A percentile compares a stretch with the other conserved stretches of the same genome.
Conservation (phyloP, 2,329 filamentous ascomycete species). For the Epichloe elymi region DNA sequence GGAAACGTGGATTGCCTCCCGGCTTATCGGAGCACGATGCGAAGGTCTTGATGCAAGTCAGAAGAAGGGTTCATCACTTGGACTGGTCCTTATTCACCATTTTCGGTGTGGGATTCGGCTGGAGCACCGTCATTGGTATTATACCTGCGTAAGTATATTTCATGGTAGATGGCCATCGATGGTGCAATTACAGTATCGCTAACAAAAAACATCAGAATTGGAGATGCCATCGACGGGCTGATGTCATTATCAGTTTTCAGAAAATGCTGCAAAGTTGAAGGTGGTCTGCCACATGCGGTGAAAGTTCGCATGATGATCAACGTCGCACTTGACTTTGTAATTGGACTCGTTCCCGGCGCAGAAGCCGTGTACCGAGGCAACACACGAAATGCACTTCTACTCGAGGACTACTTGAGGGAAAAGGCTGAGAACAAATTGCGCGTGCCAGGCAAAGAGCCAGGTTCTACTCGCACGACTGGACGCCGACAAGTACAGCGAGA, state of each 20-base stretch:
- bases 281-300: constrained; percentile 52
- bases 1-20: constrained; percentile 70
- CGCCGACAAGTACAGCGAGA: constrained; percentile 27
- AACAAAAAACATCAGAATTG: constrained; percentile 38
- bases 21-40: constrained; percentile 76
- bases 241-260: constrained; percentile 65
- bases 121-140: constrained; percentile 74
- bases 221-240: constrained; percentile 60
- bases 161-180: neutral
- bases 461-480: constrained; percentile 37
- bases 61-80: constrained; percentile 70
- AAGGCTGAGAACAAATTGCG: constrained; percentile 48
- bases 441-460: constrained; percentile 27
- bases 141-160: constrained; percentile 56
- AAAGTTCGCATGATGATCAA: constrained; percentile 68
- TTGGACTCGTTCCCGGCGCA: constrained; percentile 59
- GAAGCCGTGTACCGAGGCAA: constrained; percentile 66
- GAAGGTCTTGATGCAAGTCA: constrained; percentile 72
- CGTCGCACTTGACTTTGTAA: constrained; percentile 57
- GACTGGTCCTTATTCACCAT: constrained; percentile 77
- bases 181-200: neutral
- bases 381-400: constrained; percentile 57
- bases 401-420: constrained; percentile 55
- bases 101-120: constrained; percentile 74
- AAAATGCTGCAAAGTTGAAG: constrained; percentile 61